A percentile compares a stretch with the other conserved stretches of the same genome.
Conservation (phyloP, 2,329 filamentous ascomycete species). For the Raffaelea ambrosiae region DNA sequence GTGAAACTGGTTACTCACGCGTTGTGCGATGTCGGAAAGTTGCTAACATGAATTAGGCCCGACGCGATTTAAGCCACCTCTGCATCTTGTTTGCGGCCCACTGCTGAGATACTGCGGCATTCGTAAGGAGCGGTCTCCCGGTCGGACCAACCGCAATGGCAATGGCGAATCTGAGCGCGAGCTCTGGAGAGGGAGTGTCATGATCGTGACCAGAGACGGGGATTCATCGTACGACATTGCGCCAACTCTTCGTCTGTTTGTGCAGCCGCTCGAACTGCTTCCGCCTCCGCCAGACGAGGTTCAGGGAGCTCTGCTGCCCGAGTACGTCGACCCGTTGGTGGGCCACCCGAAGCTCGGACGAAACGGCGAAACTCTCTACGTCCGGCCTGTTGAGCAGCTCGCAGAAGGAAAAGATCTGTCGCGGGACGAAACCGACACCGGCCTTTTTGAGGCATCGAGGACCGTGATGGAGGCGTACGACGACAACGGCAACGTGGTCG, state of each 20-base stretch:
- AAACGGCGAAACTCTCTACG: conserved; percentile 78
- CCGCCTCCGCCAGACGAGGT: conserved; percentile 68
- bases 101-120: conserved; percentile 85
- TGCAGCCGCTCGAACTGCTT: conserved; percentile 74
- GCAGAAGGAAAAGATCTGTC: conserved; percentile 73
- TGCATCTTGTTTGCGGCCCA: conserved; percentile 86
- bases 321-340: conserved; percentile 84
- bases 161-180: conserved; percentile 47
- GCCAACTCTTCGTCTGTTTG: conserved; percentile 76
- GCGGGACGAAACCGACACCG: conserved; percentile 67
- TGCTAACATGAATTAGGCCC: conserved; percentile 30
- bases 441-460: conserved; percentile 66
- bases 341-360: conserved; percentile 80
- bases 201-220: conserved; percentile 88
- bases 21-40: background rate
- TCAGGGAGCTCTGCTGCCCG: conserved; percentile 57
- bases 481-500: conserved; percentile 29
- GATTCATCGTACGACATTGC: conserved; percentile 73
- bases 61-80: conserved; percentile 70
- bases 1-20: too few relatives aligned
- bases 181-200: conserved; percentile 85
- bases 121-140: conserved; percentile 48
- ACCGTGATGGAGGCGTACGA: conserved; percentile 40
- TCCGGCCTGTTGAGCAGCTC: conserved; percentile 80
- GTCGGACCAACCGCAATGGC: conserved; percentile 26